Evolutionary conservation across 2,329 filamentous ascomycete genomes (phyloP).

Genomic region (Raffaelea albimanens): DNA sequence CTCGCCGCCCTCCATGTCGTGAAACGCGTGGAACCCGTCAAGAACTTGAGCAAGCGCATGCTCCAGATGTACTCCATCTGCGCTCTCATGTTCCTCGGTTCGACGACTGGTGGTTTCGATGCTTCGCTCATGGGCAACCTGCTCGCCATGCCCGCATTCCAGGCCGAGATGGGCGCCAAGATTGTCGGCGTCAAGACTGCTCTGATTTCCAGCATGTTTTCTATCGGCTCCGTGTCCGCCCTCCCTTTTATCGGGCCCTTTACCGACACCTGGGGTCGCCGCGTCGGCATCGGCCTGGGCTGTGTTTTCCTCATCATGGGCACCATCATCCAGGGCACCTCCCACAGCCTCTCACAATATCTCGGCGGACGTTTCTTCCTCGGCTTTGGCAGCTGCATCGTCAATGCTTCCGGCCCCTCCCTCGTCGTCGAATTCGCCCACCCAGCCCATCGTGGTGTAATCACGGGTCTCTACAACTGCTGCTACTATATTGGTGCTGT

Average conservation of each 20-base stretch:
- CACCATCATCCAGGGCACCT: slow-evolving; percentile 35
- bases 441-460: slow-evolving; percentile 7
- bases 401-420: slow-evolving; percentile 6
- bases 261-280: slow-evolving; percentile 38
- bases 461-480: slow-evolving; percentile 10
- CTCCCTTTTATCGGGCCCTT: slow-evolving; percentile 45
- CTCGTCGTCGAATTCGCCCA: slow-evolving; percentile 11
- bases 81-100: slow-evolving; percentile 41
- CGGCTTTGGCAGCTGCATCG: slow-evolving; percentile 6
- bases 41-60: slow-evolving; percentile 21
- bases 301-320: slow-evolving; percentile 39
- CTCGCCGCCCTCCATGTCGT: slow-evolving; percentile 4
- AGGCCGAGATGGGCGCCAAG: slow-evolving; percentile 6
- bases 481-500: slow-evolving; percentile 8
- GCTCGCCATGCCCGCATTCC: slow-evolving; percentile 7
- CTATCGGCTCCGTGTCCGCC: slow-evolving; percentile 50
- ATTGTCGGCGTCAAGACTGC: slow-evolving; percentile 26
- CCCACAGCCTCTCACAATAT: slow-evolving; percentile 2
- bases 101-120: slow-evolving; percentile 49
- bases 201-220: slow-evolving; percentile 49
- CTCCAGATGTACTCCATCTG: slow-evolving; percentile 38
- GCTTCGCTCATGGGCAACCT: slow-evolving; percentile 20
- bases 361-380: slow-evolving; percentile 9
- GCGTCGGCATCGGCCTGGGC: slow-evolving; percentile 43
- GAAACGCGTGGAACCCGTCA: slow-evolving; percentile 3